These are phyloP conservation scores for Rosa chinensis DNA, from an alignment of 306 rosid species.

Conservation along the genomic window DNA sequence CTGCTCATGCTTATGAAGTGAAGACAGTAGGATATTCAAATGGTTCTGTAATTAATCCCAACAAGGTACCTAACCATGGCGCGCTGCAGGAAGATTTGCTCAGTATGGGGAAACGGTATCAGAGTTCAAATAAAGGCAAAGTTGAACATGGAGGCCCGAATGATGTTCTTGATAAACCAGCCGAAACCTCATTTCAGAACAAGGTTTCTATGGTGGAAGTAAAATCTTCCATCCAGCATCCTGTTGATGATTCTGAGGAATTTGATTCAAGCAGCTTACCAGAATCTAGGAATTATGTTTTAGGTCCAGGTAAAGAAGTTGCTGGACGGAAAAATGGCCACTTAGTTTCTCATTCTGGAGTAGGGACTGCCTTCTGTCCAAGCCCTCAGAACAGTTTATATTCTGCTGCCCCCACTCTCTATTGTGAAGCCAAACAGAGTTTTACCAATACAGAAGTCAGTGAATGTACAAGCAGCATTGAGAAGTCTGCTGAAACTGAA, in stretches of 20 bases:
- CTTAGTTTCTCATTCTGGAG: constrained; percentile 40
- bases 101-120: constrained; percentile 28
- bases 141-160: constrained; percentile 28
- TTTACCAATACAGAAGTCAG: constrained; percentile 70
- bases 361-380: constrained; percentile 38
- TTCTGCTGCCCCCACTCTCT: constrained; percentile 60
- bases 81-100: constrained; percentile 32
- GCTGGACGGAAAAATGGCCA: constrained; percentile 36
- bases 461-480: constrained; percentile 67
- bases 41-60: constrained; percentile 40
- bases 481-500: constrained; percentile 68
- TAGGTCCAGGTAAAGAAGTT: constrained; percentile 41
- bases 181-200: constrained; percentile 43
- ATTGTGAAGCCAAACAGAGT: constrained; percentile 85
- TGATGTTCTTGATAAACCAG: constrained; percentile 28
- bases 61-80: constrained; percentile 23
- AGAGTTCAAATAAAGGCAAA: constrained; percentile 35
- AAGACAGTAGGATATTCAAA: constrained; percentile 40
- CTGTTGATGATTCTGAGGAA: constrained; percentile 32
- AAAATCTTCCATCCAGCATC: constrained; percentile 38
- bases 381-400: constrained; percentile 85
- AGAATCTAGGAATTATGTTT: constrained; percentile 42
- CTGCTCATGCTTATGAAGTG: constrained; percentile 39
- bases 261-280: constrained; percentile 34
- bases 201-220: constrained; percentile 38